These are phyloP conservation scores for Neospora caninum DNA, from an alignment of 169 alveolate genomes.

Conservation along the genomic window DNA sequence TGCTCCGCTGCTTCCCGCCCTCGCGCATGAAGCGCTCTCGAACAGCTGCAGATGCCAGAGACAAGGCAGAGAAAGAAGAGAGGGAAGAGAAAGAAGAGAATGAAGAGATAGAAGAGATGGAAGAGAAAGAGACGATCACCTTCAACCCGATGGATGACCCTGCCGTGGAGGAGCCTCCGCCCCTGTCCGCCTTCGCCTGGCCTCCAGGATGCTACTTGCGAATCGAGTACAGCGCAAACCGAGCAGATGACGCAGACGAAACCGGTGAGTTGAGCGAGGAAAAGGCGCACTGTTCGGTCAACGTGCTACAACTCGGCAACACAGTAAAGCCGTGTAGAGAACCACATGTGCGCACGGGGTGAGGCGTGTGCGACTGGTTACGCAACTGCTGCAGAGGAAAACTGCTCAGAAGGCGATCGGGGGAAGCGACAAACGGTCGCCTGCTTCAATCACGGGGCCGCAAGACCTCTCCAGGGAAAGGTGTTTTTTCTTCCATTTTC, in stretches of 20 bases:
- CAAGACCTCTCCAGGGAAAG: too few relatives aligned
- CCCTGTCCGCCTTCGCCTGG: conserved; percentile 13
- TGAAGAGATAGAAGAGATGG: not conserved
- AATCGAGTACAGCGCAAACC: not conserved
- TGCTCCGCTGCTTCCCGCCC: conserved; percentile 19
- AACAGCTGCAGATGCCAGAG: not conserved
- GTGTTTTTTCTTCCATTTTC: too few relatives aligned
- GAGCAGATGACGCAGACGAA: conserved; percentile 8
- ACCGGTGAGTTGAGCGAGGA: not conserved
- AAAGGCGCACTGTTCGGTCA: not conserved
- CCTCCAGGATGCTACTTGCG: conserved; percentile 22
- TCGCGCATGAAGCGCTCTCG: not conserved
- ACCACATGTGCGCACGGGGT: too few relatives aligned
- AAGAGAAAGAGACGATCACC: not conserved
- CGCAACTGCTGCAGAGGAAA: too few relatives aligned
- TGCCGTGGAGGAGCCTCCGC: not conserved
- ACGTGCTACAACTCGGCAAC: too few relatives aligned
- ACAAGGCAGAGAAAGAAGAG: not conserved
- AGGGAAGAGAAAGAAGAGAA: not conserved
- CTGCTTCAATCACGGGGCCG: too few relatives aligned
- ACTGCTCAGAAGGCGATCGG: too few relatives aligned
- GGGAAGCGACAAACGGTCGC: too few relatives aligned
- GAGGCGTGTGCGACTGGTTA: too few relatives aligned
- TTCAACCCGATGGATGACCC: not conserved
- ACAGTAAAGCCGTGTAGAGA: too few relatives aligned